Evolutionary conservation across 495 filamentous ascomycete genomes (phyloP).

Genomic region (Corynascus novoguineensis): DNA sequence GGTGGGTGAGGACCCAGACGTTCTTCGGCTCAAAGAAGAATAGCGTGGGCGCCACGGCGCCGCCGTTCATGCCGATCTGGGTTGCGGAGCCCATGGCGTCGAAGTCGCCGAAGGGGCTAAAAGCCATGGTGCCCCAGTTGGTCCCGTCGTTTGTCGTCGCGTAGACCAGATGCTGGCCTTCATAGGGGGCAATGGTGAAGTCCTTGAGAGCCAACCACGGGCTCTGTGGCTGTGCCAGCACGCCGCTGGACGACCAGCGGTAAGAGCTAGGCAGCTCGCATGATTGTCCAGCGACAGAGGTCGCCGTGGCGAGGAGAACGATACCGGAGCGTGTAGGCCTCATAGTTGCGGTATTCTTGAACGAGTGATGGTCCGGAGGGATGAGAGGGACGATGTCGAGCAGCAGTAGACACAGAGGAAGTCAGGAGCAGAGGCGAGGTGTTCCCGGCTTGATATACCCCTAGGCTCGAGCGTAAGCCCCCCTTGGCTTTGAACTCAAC

Average conservation of each 20-base stretch:
- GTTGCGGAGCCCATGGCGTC: slow-evolving; percentile 47
- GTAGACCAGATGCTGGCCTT: slow-evolving; percentile 54
- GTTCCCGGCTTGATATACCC: background rate
- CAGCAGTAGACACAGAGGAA: background rate
- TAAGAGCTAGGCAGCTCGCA: slow-evolving; percentile 52
- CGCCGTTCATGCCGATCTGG: slow-evolving; percentile 46
- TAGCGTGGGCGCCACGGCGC: slow-evolving; percentile 53
- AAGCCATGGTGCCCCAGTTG: slow-evolving; percentile 53
- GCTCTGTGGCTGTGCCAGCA: slow-evolving; percentile 44
- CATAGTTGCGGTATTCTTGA: background rate
- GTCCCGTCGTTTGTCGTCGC: slow-evolving; percentile 39
- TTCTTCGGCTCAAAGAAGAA: slow-evolving; percentile 58
- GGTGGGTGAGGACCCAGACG: slow-evolving; percentile 56
- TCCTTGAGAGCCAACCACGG: slow-evolving; percentile 54
- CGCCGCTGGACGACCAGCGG: slow-evolving; percentile 45
- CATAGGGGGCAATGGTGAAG: slow-evolving; percentile 49
- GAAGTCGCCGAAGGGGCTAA: slow-evolving; percentile 51
- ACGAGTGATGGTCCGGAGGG: background rate
- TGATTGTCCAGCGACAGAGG: background rate
- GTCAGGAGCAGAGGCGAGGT: background rate
- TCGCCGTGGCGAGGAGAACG: background rate
- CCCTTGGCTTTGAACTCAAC: background rate
- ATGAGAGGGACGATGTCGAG: background rate
- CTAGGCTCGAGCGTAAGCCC: background rate
- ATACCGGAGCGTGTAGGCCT: background rate